Conservation (phyloP, 2,329 filamentous ascomycete genomes). For the Penicillium sp. region DNA sequence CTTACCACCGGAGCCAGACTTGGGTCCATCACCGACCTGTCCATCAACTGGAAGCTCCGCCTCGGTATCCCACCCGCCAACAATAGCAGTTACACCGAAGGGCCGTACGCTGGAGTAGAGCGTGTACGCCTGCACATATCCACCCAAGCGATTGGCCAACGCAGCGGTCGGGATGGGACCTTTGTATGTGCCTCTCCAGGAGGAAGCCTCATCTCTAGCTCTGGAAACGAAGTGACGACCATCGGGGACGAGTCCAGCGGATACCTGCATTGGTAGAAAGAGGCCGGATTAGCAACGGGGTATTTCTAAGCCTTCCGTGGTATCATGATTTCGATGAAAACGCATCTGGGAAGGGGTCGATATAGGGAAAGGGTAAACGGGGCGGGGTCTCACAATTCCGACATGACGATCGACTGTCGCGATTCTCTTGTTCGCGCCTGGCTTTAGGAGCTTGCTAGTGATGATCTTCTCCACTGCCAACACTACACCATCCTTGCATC, state of each 20-base stretch:
- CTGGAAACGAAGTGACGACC: slow-evolving; percentile 92
- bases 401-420: slow-evolving; percentile 90
- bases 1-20: slow-evolving; percentile 80
- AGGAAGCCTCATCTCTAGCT: slow-evolving; percentile 87
- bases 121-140: slow-evolving; percentile 95
- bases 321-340: not conserved
- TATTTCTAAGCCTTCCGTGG: not conserved
- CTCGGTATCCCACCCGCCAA: slow-evolving; percentile 91
- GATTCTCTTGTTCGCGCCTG: slow-evolving; percentile 95
- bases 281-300: not conserved
- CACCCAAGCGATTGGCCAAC: slow-evolving; percentile 88
- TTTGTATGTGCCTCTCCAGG: slow-evolving; percentile 93
- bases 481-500: slow-evolving; percentile 95
- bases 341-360: no score
- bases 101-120: slow-evolving; percentile 95
- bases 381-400: slow-evolving; percentile 68
- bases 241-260: slow-evolving; percentile 90
- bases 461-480: slow-evolving; percentile 96
- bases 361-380: not conserved
- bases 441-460: slow-evolving; percentile 90
- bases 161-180: slow-evolving; percentile 85
- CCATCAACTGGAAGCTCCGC: slow-evolving; percentile 82
- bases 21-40: slow-evolving; percentile 80
- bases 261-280: slow-evolving; percentile 61
- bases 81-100: slow-evolving; percentile 92